Evolutionary conservation across 1,284 basidiomycete genomes (phyloP).

Genomic region (Ustilago lituana): DNA sequence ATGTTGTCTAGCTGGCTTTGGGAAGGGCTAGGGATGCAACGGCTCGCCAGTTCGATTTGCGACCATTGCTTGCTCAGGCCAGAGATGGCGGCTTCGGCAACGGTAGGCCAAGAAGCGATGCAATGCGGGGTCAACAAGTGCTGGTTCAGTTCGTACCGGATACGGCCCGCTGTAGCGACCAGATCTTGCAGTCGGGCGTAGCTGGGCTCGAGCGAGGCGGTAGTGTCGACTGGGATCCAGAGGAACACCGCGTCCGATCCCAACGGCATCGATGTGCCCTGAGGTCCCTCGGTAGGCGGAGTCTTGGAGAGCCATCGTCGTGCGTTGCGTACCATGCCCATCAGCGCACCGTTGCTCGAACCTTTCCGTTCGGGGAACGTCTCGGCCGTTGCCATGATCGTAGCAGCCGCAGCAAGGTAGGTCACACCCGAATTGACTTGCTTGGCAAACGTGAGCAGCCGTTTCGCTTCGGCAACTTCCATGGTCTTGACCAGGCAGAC

Average conservation of each 20-base stretch:
- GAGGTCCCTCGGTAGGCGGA: neutral
- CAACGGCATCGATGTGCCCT: conserved; percentile 15
- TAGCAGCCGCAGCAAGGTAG: conserved; percentile 32
- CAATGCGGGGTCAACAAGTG: conserved; percentile 23
- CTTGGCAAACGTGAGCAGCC: conserved; percentile 18
- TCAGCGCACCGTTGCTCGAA: conserved; percentile 24
- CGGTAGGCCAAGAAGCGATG: conserved; percentile 14
- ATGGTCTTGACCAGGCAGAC: conserved; percentile 15
- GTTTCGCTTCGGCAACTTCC: conserved; percentile 2
- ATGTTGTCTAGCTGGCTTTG: conserved; percentile 8
- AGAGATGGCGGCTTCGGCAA: neutral
- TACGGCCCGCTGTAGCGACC: conserved; percentile 2
- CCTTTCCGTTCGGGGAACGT: conserved; percentile 32
- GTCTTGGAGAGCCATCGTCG: conserved; percentile 30
- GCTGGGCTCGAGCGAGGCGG: conserved; percentile 11
- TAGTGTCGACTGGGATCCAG: conserved; percentile 34
- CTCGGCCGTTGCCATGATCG: conserved; percentile 26
- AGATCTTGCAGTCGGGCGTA: conserved; percentile 5
- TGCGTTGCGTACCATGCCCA: conserved; percentile 46
- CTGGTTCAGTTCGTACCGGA: conserved; percentile 16
- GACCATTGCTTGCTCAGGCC: conserved; percentile 15
- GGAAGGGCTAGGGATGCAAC: neutral
- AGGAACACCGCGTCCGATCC: conserved; percentile 43
- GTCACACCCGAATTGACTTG: conserved; percentile 17
- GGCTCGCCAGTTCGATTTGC: conserved; percentile 5